These are phyloP conservation scores for Lactuca saligna DNA, from an alignment of 129 eudicot species.

Conservation along the genomic window DNA sequence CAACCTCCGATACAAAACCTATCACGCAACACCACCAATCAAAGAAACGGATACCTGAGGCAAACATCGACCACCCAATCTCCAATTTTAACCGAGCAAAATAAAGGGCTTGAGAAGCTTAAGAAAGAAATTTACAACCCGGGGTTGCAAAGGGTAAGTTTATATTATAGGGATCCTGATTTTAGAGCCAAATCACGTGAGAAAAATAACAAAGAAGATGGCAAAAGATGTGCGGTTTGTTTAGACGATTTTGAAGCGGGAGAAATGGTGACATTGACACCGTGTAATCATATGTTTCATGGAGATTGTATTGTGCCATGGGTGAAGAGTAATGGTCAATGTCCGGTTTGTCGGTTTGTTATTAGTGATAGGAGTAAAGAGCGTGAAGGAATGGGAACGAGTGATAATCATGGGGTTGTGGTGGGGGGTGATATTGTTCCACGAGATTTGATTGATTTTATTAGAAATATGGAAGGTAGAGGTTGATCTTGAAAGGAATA, in stretches of 20 bases:
- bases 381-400: background rate
- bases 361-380: conserved; percentile 26
- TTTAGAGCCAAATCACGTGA: conserved; percentile 20
- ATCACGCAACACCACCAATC: conserved; percentile 1
- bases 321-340: conserved; percentile 64
- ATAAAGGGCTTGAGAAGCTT: conserved; percentile 44
- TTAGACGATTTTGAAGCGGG: conserved; percentile 65
- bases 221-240: conserved; percentile 63
- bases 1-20: conserved; percentile 22
- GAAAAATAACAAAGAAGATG: conserved; percentile 33
- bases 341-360: conserved; percentile 70
- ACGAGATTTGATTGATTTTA: conserved; percentile 34
- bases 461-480: conserved; percentile 43
- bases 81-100: conserved; percentile 35
- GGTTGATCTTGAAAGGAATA: conserved; percentile 1
- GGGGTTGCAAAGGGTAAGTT: conserved; percentile 18
- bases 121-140: conserved; percentile 67
- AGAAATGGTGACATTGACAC: conserved; percentile 56
- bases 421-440: conserved; percentile 20
- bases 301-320: conserved; percentile 84
- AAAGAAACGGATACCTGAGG: conserved; percentile 10
- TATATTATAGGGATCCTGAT: conserved; percentile 34
- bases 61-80: conserved; percentile 14
- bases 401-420: background rate
- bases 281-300: conserved; percentile 80